phyloP scores from a whole-genome alignment of 2,329 filamentous ascomycete genomes.

The Ophiostoma populinum region DNA sequence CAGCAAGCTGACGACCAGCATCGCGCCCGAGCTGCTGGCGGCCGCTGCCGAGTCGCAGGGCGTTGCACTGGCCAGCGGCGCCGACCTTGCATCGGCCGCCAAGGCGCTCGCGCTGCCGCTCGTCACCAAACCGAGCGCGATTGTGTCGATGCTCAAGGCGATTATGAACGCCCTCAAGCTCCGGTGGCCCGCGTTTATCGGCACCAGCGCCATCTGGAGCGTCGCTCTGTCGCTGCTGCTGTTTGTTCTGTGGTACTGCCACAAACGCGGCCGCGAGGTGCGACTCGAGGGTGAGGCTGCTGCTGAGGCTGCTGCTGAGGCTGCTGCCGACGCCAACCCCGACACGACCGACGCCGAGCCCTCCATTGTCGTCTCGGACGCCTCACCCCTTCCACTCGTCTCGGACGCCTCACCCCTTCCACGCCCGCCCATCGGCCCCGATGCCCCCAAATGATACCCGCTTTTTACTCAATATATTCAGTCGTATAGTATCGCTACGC shows the following conservation, averaged over 20 bases:
- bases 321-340: background rate
- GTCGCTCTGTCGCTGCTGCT: conserved; percentile 76
- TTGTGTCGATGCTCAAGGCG: conserved; percentile 70
- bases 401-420: conserved; percentile 1
- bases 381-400: conserved; percentile 4
- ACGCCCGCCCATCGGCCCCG: conserved; percentile 7
- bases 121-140: conserved; percentile 70
- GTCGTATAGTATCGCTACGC: too few species aligned
- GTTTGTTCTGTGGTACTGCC: conserved; percentile 94
- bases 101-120: conserved; percentile 55
- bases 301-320: background rate
- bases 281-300: conserved; percentile 39
- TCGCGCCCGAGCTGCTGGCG: conserved; percentile 71
- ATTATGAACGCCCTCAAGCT: conserved; percentile 79
- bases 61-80: conserved; percentile 31
- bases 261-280: conserved; percentile 81
- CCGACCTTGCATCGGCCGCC: conserved; percentile 37
- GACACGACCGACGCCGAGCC: background rate
- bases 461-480: too few species aligned
- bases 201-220: conserved; percentile 82
- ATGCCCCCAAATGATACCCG: background rate
- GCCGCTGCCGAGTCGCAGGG: conserved; percentile 61
- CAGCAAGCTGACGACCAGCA: conserved; percentile 55
- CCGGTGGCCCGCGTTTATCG: conserved; percentile 78
- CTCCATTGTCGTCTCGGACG: conserved; percentile 2